Base-by-base conservation (phyloP, 805 yeast species). In the Kodamaea laetipori region DNA sequence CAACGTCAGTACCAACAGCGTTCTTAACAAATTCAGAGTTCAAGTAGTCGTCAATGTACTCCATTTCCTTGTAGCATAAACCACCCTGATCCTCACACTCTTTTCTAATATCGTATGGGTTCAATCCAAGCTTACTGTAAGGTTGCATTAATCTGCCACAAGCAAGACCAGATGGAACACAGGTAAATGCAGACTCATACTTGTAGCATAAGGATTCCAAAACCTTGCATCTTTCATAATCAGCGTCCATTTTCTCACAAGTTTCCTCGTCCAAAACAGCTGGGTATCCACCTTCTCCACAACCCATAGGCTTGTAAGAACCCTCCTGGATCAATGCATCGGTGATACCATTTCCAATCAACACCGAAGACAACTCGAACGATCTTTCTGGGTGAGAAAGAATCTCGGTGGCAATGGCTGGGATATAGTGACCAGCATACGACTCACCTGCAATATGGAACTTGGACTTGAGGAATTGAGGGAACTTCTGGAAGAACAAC, bases 51-150 rank as follows among this genome's bases (percentile, higher is more conserved):
- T 73, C 78, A 44, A 80, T 64, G 54, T 73, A 70, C 33, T 67
- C 72, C 67, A 78, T 61, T 36, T 65, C 77, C 37, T 55, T 61
- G 61, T 82, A 82, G 62, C 86, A 81, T 48, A 73, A 61, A 15
- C 76, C 73, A 23, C 73, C 76, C 35, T 71, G 72, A 33, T 69
- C 77, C 11, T 39, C 64, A 54, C 84, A 80, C 55, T 57, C 54
- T 50, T 61, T 69, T 60, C 87, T 74, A 45, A 82, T 78, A 56
- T 82, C 87, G 53, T 82, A 82, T 16, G 79, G 81, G 53, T 82
- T 82, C 52, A 76, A 71, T 4, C 82, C 82, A 2, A 82, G 77
- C 45, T 73, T 66, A 11, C 37, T 31, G 46, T 61, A 68, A 6
- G 71, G 71, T 7, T 54, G 54, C 36, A 50, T 52, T 23, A 69